phyloP scores from a whole-genome alignment of 2,329 filamentous ascomycete species.

The Fusarium acutatum region DNA sequence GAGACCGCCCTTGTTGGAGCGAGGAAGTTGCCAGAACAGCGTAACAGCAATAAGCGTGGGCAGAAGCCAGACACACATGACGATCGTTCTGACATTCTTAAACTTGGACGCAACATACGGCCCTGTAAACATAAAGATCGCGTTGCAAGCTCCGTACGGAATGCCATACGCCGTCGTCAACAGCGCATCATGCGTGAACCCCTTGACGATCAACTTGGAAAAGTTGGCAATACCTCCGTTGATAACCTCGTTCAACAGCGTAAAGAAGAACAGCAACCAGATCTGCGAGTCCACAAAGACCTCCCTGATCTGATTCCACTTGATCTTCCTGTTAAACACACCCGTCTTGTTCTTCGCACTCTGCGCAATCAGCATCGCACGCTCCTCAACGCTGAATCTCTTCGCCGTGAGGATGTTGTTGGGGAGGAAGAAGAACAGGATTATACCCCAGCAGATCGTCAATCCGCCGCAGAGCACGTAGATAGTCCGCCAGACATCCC shows the following conservation, averaged over 20 bases:
- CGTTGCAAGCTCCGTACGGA: slow-evolving; percentile 62
- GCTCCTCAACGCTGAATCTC: slow-evolving; percentile 38
- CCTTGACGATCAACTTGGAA: slow-evolving; percentile 63
- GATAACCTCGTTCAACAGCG: slow-evolving; percentile 62
- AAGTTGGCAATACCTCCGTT: slow-evolving; percentile 66
- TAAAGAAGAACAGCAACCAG: slow-evolving; percentile 62
- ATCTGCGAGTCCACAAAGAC: slow-evolving; percentile 60
- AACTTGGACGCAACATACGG: slow-evolving; percentile 61
- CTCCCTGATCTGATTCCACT: slow-evolving; percentile 58
- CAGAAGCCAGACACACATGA: slow-evolving; percentile 61
- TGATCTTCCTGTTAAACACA: slow-evolving; percentile 59
- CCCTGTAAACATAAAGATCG: slow-evolving; percentile 62
- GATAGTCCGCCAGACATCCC: slow-evolving; percentile 60
- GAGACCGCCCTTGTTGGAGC: slow-evolving; percentile 54
- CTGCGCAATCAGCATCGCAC: slow-evolving; percentile 66
- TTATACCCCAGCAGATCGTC: slow-evolving; percentile 58
- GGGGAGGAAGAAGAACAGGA: slow-evolving; percentile 56
- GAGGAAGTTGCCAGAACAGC: slow-evolving; percentile 60
- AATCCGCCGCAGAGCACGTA: slow-evolving; percentile 60
- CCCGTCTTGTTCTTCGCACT: slow-evolving; percentile 60
- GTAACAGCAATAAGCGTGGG: slow-evolving; percentile 60
- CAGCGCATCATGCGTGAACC: slow-evolving; percentile 48
- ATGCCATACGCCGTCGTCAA: slow-evolving; percentile 62
- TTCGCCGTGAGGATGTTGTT: slow-evolving; percentile 54
- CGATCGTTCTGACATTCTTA: slow-evolving; percentile 58